These are phyloP conservation scores for Chlamydomonas sp. DNA, from an alignment of 139 green algal species.

Conservation along the genomic window DNA sequence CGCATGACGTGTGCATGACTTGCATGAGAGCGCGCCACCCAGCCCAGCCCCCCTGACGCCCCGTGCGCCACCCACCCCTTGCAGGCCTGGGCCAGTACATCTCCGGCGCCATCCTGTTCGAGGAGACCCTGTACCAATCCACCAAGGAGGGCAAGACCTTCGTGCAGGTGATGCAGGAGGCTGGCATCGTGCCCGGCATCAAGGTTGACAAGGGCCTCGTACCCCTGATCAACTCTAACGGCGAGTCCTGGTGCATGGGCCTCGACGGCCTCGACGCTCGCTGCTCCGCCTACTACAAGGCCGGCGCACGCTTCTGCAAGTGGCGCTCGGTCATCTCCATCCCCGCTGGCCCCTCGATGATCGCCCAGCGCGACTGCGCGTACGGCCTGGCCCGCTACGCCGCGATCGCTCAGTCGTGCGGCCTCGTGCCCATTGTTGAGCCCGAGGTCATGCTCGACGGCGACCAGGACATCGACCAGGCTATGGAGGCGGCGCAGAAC, in stretches of 20 bases:
- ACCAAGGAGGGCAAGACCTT: conserved; percentile 67
- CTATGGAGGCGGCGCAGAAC: conserved; percentile 72
- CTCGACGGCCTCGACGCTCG: conserved; percentile 90
- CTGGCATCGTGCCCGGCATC: conserved; percentile 69
- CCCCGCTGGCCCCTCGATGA: conserved; percentile 63
- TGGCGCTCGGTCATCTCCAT: conserved; percentile 93
- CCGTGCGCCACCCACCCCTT: too few relatives aligned
- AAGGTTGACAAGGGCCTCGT: conserved; percentile 96
- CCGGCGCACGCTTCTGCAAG: conserved; percentile 94
- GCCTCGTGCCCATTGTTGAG: conserved; percentile 97
- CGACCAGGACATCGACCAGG: conserved; percentile 78
- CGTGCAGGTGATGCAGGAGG: conserved; percentile 76
- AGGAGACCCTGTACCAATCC: conserved; percentile 97
- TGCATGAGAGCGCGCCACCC: too few relatives aligned
- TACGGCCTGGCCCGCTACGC: conserved; percentile 97
- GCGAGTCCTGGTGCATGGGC: conserved; percentile 87
- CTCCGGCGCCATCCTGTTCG: conserved; percentile 88
- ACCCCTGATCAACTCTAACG: conserved; percentile 86
- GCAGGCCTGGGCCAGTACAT: conserved; percentile 93
- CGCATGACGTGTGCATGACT: too few relatives aligned
- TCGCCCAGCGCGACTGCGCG: conserved; percentile 82
- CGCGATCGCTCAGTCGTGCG: conserved; percentile 85
- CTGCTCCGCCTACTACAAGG: conserved; percentile 96
- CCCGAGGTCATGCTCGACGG: conserved; percentile 96
- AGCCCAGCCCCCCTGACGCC: too few relatives aligned